These are phyloP conservation scores for Candida vaughaniae DNA, from an alignment of 805 yeast species.

Conservation along the genomic window DNA sequence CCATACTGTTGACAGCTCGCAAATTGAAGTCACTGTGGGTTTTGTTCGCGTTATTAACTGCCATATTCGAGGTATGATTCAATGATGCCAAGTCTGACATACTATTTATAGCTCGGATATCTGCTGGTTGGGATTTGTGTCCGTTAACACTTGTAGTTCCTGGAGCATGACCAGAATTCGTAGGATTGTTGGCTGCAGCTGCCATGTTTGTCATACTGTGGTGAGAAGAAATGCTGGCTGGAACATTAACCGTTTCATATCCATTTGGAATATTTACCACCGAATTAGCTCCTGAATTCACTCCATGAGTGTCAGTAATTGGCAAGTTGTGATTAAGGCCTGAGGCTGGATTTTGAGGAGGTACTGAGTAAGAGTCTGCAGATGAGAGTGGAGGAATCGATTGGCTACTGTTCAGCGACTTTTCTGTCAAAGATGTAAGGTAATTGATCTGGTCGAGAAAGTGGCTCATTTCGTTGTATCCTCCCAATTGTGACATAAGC, in stretches of 20 bases:
- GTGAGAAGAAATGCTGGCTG: conserved; percentile 17
- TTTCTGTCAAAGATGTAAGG: conserved; percentile 25
- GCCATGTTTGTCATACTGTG: conserved; percentile 26
- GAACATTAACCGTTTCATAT: conserved; percentile 9
- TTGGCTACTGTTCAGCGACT: conserved; percentile 20
- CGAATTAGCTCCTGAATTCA: conserved; percentile 1
- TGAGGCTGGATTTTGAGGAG: conserved; percentile 7
- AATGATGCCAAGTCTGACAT: conserved; percentile 25
- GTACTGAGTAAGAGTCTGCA: conserved; percentile 7
- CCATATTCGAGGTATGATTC: conserved; percentile 5
- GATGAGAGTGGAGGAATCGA: conserved; percentile 37
- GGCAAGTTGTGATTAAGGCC: conserved; percentile 5
- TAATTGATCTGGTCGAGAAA: conserved; percentile 35
- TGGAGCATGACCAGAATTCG: neutral
- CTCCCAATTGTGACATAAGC: conserved; percentile 45
- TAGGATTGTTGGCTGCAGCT: conserved; percentile 13
- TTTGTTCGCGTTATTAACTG: neutral
- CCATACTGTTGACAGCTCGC: conserved; percentile 32
- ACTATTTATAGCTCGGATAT: conserved; percentile 25
- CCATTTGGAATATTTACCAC: conserved; percentile 8
- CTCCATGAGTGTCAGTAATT: conserved; percentile 3
- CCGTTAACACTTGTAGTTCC: neutral
- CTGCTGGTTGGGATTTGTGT: conserved; percentile 6
- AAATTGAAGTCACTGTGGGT: conserved; percentile 13
- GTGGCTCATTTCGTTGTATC: conserved; percentile 44